These are phyloP conservation scores for Aspergillus ustus DNA, from an alignment of 2,329 filamentous ascomycete genomes.

Conservation along the genomic window DNA sequence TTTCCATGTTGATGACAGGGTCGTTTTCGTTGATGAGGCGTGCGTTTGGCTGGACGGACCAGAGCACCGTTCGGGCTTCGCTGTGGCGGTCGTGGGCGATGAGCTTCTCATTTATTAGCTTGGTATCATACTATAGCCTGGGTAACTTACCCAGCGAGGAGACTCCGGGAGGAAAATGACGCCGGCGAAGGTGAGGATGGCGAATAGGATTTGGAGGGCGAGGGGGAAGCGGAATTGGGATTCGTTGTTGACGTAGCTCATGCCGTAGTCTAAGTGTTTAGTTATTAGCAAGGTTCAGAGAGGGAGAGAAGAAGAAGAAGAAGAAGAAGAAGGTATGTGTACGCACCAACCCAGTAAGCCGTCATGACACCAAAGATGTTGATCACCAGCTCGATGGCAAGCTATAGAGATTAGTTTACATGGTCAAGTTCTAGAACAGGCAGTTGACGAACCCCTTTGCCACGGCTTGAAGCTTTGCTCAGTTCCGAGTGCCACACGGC, in stretches of 20 bases:
- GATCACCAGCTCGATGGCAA: slow-evolving; percentile 34
- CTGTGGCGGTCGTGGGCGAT: slow-evolving; percentile 39
- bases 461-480: slow-evolving; percentile 33
- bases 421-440: not conserved
- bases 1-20: slow-evolving; percentile 30
- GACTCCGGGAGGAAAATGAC: slow-evolving; percentile 50
- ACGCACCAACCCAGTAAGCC: slow-evolving; percentile 41
- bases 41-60: slow-evolving; percentile 38
- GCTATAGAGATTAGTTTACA: slow-evolving; percentile 23
- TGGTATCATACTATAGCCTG: not conserved
- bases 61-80: slow-evolving; percentile 41
- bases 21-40: slow-evolving; percentile 29
- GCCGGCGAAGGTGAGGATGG: slow-evolving; percentile 31
- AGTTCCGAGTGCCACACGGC: slow-evolving; percentile 38
- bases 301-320: no score
- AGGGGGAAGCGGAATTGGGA: slow-evolving; percentile 40
- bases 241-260: slow-evolving; percentile 32
- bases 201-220: slow-evolving; percentile 39
- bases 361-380: slow-evolving; percentile 38
- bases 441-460: slow-evolving; percentile 32
- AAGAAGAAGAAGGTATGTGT: not conserved
- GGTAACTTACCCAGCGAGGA: slow-evolving; percentile 41
- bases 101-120: slow-evolving; percentile 29
- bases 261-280: slow-evolving; percentile 38
- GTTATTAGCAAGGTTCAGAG: no score